phyloP scores from a whole-genome alignment of 208 protist genomes.

The Leishmania aethiopica region DNA sequence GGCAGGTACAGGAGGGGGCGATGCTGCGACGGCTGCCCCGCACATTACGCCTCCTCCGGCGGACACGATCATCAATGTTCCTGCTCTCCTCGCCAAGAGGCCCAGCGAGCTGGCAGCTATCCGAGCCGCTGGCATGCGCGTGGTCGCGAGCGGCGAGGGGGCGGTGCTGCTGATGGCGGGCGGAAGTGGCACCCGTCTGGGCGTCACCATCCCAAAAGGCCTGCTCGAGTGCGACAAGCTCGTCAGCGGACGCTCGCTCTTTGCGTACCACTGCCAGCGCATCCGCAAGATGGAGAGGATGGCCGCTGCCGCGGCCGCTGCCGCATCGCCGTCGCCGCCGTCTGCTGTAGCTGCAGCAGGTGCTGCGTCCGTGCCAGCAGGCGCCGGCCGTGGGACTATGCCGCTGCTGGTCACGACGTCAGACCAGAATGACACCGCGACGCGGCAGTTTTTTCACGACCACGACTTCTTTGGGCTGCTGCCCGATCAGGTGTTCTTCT shows the following conservation, averaged over 20 bases:
- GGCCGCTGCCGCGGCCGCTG: constrained; percentile 26
- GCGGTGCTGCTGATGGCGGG: constrained; percentile 97
- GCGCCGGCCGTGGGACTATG: constrained; percentile 22
- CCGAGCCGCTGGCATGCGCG: constrained; percentile 51
- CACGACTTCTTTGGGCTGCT: constrained; percentile 96
- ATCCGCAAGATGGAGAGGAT: constrained; percentile 89
- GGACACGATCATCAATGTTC: constrained; percentile 32
- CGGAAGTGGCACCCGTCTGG: constrained; percentile 98
- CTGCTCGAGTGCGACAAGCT: constrained; percentile 73
- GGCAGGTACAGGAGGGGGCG: not conserved
- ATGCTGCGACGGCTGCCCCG: not conserved
- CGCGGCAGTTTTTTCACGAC: constrained; percentile 91
- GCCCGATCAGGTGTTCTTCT: constrained; percentile 93
- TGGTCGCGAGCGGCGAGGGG: constrained; percentile 84
- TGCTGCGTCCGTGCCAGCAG: not conserved
- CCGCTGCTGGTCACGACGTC: constrained; percentile 97
- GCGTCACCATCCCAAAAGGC: constrained; percentile 96
- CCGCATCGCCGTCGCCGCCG: not conserved
- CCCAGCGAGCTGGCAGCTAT: constrained; percentile 22
- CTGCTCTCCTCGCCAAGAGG: constrained; percentile 16
- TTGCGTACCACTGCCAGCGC: constrained; percentile 97
- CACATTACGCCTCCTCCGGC: constrained; percentile 37
- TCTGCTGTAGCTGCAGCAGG: not conserved
- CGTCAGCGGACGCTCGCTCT: constrained; percentile 85
- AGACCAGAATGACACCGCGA: constrained; percentile 92